Base-by-base conservation (phyloP, 345 rosid genomes). In the Ceriops tagal region DNA sequence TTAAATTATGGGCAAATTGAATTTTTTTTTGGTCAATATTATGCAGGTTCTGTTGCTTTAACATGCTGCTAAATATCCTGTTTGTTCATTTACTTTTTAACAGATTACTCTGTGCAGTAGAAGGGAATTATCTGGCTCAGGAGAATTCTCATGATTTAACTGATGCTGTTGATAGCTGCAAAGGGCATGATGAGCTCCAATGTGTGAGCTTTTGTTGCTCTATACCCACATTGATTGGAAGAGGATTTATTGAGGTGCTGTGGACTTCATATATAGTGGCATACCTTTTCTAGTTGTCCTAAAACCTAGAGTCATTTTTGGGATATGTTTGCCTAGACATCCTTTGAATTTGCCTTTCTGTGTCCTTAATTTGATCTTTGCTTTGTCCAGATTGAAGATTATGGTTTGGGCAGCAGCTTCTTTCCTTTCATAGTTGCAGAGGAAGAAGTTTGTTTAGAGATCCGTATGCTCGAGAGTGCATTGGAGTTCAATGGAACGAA, bases 191-290 rank as follows among this genome's bases (percentile, higher is more conserved):
- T 76, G 93, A 86, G 74, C 74, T 83, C 63, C 96, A 86, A 47
- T 85, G 73, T 70, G 78, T 92, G 20, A 80, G 73, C 71, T 84
- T 89, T 62, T 83, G 87, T 60, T 92, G 96, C 81, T 81, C 89
- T 76, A 74, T 92, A 68, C 89, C 98, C 5, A 28, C 74, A 7
- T 68, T 72, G 37, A 75, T 71, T 52, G 96, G 99, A 75, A 84
- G 98, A 79, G 99, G 99, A 72, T 96, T 90, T 79, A 85, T 96
- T 55, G 99, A 96, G 99, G 99, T 95, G 57, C 68, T 66, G 20
- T 72, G 60, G 67, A 49, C 53, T 67, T 68, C 65, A 2, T 47
- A 52, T 76, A 58, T 85, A 22, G 24, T 32, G 19, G 5, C 56
- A 53, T 27, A 56, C 16, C 28, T 16, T 56, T 56, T 9, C 59